Evolutionary conservation across 164 flowering plant species (phyloP), one percentile per base, ranked within the genome.

Genomic region (Magnolia officinalis): DNA sequence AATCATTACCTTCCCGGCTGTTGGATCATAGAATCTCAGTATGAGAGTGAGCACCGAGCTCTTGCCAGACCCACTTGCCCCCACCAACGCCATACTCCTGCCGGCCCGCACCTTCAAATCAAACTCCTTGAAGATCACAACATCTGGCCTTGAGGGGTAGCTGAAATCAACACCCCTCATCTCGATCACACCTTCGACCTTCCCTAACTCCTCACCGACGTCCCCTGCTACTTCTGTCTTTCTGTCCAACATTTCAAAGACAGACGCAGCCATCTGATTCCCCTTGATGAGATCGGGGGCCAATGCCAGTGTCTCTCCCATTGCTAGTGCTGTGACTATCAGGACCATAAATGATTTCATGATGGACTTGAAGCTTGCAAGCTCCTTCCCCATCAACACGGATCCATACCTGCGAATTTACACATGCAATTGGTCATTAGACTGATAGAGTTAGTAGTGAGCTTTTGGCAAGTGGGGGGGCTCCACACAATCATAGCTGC

Each of bases 11-110:
- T 82, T 89, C 70, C 99, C 99, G 3, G 95, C 76, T 7, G 80
- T 85, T 63, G 98, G 98, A 77, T 96, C 98, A 37, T 96, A 96
- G 72, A 88, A 94, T 20, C 99, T 84, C 24, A 96, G 89, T 19
- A 94, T 89, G 1, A 96, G 92, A 45, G 99, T 72, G n/a, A 96
- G 80, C 24, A 94, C 96, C 0, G 99, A 90, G 87, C 98, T 94
- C 81, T 96, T 96, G 16, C 99, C 99, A 4, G 98, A 94, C 1
- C 99, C 99, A 75, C 99, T 96, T 65, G 93, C 88, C 59, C 99
- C 99, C n/a, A 96, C 99, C 65, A 96, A 73, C 14, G 99, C 99
- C 90, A 96, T 89, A 74, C 92, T 91, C 74, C 87, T 88, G 67
- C 98, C 98, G 6, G 92, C 83, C 1, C 80, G 82, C 13, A 94